These are phyloP conservation scores for Aureobasidium sp. DNA, from an alignment of 2,329 filamentous ascomycete genomes.

Conservation along the genomic window DNA sequence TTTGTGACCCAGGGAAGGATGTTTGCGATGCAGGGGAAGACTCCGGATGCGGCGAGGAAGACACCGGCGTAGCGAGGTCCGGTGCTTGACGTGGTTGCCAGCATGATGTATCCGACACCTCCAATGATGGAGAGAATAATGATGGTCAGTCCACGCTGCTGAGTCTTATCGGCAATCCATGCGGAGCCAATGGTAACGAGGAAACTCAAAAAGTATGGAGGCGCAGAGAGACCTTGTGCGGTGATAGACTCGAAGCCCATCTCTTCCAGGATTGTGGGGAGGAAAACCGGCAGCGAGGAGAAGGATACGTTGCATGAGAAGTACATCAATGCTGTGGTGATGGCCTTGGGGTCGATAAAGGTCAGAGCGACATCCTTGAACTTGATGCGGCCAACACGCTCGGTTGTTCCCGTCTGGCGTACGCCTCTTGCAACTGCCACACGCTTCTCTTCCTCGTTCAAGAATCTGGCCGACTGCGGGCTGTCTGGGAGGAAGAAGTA, in stretches of 20 bases:
- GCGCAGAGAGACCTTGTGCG: conserved; percentile 65
- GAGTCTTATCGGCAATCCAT: conserved; percentile 57
- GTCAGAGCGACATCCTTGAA: conserved; percentile 43
- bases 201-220: conserved; percentile 63
- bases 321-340: conserved; percentile 44
- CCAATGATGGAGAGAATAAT: conserved; percentile 50
- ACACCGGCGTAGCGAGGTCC: conserved; percentile 41
- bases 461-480: conserved; percentile 44
- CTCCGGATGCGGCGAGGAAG: conserved; percentile 22
- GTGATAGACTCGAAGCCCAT: conserved; percentile 63
- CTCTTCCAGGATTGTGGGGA: conserved; percentile 37
- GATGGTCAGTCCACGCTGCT: conserved; percentile 58
- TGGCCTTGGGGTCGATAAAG: conserved; percentile 31
- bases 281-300: conserved; percentile 42
- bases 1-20: conserved; percentile 23
- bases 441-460: conserved; percentile 51
- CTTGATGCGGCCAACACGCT: conserved; percentile 35
- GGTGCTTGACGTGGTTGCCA: conserved; percentile 50
- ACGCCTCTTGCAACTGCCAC: conserved; percentile 50
- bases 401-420: conserved; percentile 41
- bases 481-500: conserved; percentile 50
- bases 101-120: conserved; percentile 57
- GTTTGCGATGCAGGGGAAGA: conserved; percentile 24
- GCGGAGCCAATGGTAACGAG: conserved; percentile 53
- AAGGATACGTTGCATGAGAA: conserved; percentile 60